Conservation (phyloP, 345 rosid genomes). For the Lepidium aucheri region DNA sequence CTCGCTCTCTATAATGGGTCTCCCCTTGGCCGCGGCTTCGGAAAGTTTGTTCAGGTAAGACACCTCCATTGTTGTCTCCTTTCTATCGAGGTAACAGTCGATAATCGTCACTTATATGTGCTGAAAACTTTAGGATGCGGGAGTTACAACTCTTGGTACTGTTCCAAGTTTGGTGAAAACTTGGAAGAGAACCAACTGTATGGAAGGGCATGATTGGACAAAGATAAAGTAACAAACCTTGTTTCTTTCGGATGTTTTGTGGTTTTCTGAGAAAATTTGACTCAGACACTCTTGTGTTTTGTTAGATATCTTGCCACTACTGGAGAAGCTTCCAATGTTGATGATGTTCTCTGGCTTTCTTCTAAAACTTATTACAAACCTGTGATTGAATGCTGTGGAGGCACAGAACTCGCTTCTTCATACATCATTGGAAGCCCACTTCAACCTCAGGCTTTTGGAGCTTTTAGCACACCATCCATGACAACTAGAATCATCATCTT, state of each 20-base stretch:
- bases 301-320: conserved; percentile 52
- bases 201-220: conserved; percentile 78
- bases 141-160: conserved; percentile 78
- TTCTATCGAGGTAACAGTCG: too few species aligned
- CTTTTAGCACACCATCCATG: conserved; percentile 73
- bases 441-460: conserved; percentile 90
- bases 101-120: not conserved
- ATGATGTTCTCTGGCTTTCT: conserved; percentile 95
- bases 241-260: not conserved
- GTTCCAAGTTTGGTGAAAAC: too few species aligned
- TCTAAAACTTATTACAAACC: conserved; percentile 72
- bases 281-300: not conserved
- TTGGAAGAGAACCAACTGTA: too few species aligned
- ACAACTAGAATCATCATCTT: conserved; percentile 71
- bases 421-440: conserved; percentile 58
- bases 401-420: conserved; percentile 76
- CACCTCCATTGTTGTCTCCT: not conserved
- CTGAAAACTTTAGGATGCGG: conserved; percentile 55
- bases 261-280: not conserved
- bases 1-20: conserved; percentile 88
- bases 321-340: conserved; percentile 84
- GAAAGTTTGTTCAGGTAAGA: conserved; percentile 75
- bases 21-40: conserved; percentile 74
- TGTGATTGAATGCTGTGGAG: conserved; percentile 78
- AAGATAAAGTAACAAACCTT: conserved; percentile 44